Base-by-base conservation (phyloP, 2,329 filamentous ascomycete genomes). In the Chalaropsis ovoidea region DNA sequence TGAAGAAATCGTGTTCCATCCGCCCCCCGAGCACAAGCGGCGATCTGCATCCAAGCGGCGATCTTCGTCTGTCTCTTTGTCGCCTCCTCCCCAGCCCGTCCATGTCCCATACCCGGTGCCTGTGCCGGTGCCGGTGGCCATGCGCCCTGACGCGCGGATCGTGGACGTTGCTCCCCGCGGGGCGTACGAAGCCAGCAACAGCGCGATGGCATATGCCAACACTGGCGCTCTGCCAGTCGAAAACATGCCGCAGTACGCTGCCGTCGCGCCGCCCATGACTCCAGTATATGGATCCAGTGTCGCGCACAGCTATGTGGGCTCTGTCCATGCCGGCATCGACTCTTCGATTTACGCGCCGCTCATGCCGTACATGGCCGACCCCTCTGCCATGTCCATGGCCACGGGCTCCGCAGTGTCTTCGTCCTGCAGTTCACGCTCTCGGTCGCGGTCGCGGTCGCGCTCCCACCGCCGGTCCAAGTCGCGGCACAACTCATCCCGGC, bases 201-300 rank as follows among this genome's bases (percentile, higher is more conserved):
- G 42, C 42, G 64, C 52, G 39, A 76, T 67, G 69, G 75, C n/a
- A 11, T 49, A 24, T 58, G 65, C 67, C 68, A 67, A 72, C 74
- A 66, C 72, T 73, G 68, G 0, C 75, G 76, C 56, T 72, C 75
- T 65, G 75, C 54, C 54, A 19, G 54, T 39, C 54, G 54, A 58
- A 8, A 58, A 39, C 10, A 58, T 58, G 27, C 54, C 6, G 27
- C 15, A 15, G 24, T 58, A 58, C 24, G 3, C 27, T 10, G 17
- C 27, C 27, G 10, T 58, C n/a, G 54, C 54, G 7, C 27, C 54
- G n/a, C 54, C 54, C 2, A 17, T 58, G 54, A 39, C 54, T 5
- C 27, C 54, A 2, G 54, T 58, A 27, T 58, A 58, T 39, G 54
- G 54, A 13, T 39, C 54, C 3, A 35, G 31, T 19, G 10, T 39